A percentile compares a stretch with the other conserved stretches of the same genome.
phyloP scores from a whole-genome alignment of 805 yeast genomes.

The Candida hispaniensis region DNA sequence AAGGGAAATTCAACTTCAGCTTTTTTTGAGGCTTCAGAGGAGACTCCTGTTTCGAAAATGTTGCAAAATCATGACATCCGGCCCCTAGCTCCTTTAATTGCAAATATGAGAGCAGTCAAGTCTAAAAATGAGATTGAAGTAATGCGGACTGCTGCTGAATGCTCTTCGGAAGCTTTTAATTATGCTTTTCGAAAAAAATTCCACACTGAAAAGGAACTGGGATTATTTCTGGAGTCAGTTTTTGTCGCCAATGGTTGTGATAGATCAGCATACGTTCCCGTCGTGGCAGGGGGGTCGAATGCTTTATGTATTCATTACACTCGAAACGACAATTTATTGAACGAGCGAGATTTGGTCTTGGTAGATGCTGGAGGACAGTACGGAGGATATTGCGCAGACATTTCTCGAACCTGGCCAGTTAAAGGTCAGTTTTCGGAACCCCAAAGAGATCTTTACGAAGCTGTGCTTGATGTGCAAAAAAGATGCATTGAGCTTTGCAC shows the following conservation, averaged over 20 bases:
- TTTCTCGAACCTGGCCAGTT: constrained; percentile 94
- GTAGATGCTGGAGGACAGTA: constrained; percentile 91
- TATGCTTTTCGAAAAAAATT: constrained; percentile 57
- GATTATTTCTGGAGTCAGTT: constrained; percentile 69
- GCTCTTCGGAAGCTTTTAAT: constrained; percentile 76
- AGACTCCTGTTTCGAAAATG: constrained; percentile 6
- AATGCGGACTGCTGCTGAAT: constrained; percentile 73
- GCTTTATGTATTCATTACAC: constrained; percentile 91
- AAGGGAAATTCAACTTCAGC: constrained; percentile 10
- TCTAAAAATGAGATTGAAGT: constrained; percentile 64
- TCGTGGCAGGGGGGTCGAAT: constrained; percentile 87
- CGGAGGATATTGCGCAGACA: constrained; percentile 94
- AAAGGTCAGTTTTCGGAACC: constrained; percentile 57
- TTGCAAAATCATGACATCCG: neutral
- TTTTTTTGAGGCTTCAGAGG: constrained; percentile 4
- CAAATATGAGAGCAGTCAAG: constrained; percentile 47
- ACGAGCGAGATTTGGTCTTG: constrained; percentile 69
- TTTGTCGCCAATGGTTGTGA: constrained; percentile 86
- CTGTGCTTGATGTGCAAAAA: constrained; percentile 74
- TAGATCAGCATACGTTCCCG: constrained; percentile 84
- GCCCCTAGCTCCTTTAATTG: constrained; percentile 6
- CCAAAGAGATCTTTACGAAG: constrained; percentile 80
- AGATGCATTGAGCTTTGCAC: constrained; percentile 63
- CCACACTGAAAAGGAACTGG: constrained; percentile 63
- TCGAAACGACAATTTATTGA: constrained; percentile 73